phyloP scores from a whole-genome alignment of 176 grass and related monocot species.

The Zoysia pacifica region DNA sequence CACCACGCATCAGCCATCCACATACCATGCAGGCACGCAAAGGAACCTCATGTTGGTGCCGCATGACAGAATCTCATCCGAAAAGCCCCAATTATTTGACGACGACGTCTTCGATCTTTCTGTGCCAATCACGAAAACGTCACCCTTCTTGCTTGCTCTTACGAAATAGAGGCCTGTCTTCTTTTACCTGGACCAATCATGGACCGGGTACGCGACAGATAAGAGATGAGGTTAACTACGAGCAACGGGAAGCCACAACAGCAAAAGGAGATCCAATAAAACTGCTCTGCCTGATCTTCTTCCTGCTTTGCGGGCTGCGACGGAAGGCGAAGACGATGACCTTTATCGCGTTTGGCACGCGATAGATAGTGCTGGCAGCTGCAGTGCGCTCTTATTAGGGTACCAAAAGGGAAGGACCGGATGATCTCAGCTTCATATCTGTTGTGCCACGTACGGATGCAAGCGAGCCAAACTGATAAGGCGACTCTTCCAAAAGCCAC shows the following conservation, averaged over 20 bases:
- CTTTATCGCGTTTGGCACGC: slow-evolving; percentile 25
- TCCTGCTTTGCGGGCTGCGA: slow-evolving; percentile 10
- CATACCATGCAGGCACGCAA: slow-evolving; percentile 17
- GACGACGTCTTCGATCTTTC: slow-evolving; percentile 22
- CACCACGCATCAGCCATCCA: background rate
- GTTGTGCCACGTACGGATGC: background rate
- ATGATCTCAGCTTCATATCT: slow-evolving; percentile 33
- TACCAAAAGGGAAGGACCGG: background rate
- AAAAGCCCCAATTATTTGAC: slow-evolving; percentile 47
- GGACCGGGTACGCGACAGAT: background rate
- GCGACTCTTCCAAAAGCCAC: slow-evolving; percentile 9
- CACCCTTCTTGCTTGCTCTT: background rate
- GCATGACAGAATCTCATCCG: slow-evolving; percentile 18
- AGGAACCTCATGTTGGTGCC: background rate
- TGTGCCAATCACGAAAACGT: background rate
- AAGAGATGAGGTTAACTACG: slow-evolving; percentile 6
- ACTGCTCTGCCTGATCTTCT: background rate
- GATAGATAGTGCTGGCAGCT: slow-evolving; percentile 12
- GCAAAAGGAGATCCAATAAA: background rate
- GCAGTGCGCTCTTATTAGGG: slow-evolving; percentile 12
- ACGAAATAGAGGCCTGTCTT: slow-evolving; percentile 20
- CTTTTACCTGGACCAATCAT: slow-evolving; percentile 23
- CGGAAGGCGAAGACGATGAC: slow-evolving; percentile 9
- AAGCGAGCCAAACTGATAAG: slow-evolving; percentile 1
- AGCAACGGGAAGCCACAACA: background rate